These are phyloP conservation scores for Sonneratia alba DNA, from an alignment of 345 rosid species.

Conservation along the genomic window DNA sequence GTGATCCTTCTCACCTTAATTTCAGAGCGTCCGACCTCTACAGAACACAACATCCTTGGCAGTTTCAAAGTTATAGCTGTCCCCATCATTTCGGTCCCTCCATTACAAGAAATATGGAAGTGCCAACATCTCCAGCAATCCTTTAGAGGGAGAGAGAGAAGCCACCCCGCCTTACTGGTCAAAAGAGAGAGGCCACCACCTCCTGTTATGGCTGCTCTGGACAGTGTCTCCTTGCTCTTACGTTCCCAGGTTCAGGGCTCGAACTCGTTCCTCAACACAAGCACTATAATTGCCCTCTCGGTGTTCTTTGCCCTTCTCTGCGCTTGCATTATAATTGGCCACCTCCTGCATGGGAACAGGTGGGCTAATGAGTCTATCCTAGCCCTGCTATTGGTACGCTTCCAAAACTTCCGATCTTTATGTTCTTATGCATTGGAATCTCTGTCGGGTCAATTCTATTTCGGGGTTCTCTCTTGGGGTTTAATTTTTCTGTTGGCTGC, in stretches of 20 bases:
- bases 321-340: conserved; percentile 52
- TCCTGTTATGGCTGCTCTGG: conserved; percentile 25
- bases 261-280: conserved; percentile 21
- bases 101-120: background rate
- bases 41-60: background rate
- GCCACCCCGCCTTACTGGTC: too few relatives aligned
- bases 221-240: conserved; percentile 12
- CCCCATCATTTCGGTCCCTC: background rate
- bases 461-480: too few relatives aligned
- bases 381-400: conserved; percentile 46
- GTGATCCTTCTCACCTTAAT: background rate
- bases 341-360: conserved; percentile 56
- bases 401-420: background rate
- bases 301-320: conserved; percentile 59
- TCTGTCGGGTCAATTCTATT: too few relatives aligned
- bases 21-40: background rate
- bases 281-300: conserved; percentile 37
- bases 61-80: background rate
- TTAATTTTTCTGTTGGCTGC: too few relatives aligned
- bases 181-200: background rate
- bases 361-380: conserved; percentile 73
- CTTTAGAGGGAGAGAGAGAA: background rate
- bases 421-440: too few relatives aligned
- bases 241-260: conserved; percentile 13
- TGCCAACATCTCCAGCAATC: background rate